Base-by-base conservation (phyloP, 441 rosid genomes). In the Biscutella laevigata region DNA sequence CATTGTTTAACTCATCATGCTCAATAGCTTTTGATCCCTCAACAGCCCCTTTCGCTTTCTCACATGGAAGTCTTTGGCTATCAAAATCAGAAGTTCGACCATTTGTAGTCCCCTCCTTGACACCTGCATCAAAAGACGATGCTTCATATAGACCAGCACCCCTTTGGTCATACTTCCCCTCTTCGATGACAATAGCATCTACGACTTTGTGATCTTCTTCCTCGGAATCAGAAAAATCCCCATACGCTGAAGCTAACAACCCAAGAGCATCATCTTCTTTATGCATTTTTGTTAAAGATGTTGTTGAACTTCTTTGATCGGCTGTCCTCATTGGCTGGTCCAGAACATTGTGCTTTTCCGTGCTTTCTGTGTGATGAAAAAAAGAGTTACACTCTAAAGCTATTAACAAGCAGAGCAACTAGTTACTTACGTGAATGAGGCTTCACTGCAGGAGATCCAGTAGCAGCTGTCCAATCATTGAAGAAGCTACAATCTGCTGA, bases 401-500 rank as follows among this genome's bases (percentile, higher is more conserved):
- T 37, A 61, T 12, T 19, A 61, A 62, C 32, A 45, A 22, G 28
- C 47, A 32, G 46, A 33, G 26, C 6, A 11, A 55, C 5, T 19
- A 22, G 30, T 42, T 59, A 75, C 91, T 48, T 77, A 85, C 87
- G 74, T 19, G 57, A 32, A 62, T 35, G 46, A 53, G 64, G 78
- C 37, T 42, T 42, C 47, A 22, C 47, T 22, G 16, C 29, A 22
- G 47, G 16, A 42, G 66, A 73, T 70, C 39, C 68, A 66, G 95
- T 75, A 63, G 78, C 77, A 60, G 64, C 76, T 47, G 70, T 68
- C 96, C 97, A 76, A 70, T 94, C 95, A 61, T 82, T 83, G 49
- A 94, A 80, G 75, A 81, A 83, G 68, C 88, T 84, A 70, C 94
- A 84, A 74, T 89, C 97, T 35, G 94, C 91, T 33, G 99, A 79